These are phyloP conservation scores for Clonostachys rhizophaga DNA, from an alignment of 2,329 filamentous ascomycete species.

Conservation along the genomic window DNA sequence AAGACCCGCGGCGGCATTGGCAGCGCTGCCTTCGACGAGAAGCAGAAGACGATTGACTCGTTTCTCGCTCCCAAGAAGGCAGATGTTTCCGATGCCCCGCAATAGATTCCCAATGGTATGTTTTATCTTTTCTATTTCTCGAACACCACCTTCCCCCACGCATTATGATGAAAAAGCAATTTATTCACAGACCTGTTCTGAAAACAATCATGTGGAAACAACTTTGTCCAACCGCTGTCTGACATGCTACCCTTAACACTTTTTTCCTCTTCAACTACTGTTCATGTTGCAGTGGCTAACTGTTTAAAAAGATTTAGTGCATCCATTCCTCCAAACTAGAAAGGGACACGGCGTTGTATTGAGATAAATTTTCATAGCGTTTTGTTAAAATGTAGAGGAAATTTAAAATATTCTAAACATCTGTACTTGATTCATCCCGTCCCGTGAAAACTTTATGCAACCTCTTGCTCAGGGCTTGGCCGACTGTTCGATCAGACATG, in stretches of 20 bases:
- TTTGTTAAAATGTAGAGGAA: not conserved
- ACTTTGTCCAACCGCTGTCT: conserved; percentile 82
- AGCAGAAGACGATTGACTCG: conserved; percentile 69
- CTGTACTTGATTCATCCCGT: conserved; percentile 47
- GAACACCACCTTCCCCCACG: conserved; percentile 8
- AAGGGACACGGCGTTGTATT: too few relatives aligned
- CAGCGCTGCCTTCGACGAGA: conserved; percentile 68
- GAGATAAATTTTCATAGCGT: too few relatives aligned
- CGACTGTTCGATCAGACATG: conserved; percentile 48
- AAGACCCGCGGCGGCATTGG: conserved; percentile 81
- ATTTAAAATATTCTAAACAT: conserved; percentile 31
- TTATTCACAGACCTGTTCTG: conserved; percentile 82
- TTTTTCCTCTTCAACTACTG: not conserved
- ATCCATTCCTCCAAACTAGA: too few relatives aligned
- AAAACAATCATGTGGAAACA: conserved; percentile 62
- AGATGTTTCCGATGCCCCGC: conserved; percentile 13
- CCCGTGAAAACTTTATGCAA: conserved; percentile 57
- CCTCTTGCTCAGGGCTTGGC: conserved; percentile 53
- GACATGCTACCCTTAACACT: conserved; percentile 28
- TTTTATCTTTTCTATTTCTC: conserved; percentile 9
- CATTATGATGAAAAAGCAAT: conserved; percentile 65
- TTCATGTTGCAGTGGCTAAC: not conserved
- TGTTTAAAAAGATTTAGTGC: too few relatives aligned
- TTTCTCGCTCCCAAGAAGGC: conserved; percentile 54
- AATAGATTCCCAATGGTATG: conserved; percentile 29